Evolutionary conservation across 1,284 basidiomycete species (phyloP).

Genomic region (Tylopilus sp.): DNA sequence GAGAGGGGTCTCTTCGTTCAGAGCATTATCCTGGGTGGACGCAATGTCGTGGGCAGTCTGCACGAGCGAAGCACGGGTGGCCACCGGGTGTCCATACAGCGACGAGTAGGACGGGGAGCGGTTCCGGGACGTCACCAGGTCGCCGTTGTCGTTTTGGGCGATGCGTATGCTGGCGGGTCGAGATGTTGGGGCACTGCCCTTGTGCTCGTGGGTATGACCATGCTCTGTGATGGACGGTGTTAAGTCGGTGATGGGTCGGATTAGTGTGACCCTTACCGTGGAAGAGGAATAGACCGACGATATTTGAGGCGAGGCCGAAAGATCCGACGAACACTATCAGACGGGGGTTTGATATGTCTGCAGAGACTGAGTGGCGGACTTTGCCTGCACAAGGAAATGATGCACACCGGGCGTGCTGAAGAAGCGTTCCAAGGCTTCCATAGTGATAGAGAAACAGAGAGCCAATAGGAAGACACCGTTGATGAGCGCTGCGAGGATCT

Average conservation of each 20-base stretch:
- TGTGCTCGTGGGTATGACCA: conserved; percentile 54
- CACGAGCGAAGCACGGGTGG: conserved; percentile 84
- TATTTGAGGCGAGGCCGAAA: conserved; percentile 86
- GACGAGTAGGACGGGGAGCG: conserved; percentile 56
- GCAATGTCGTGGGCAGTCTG: conserved; percentile 84
- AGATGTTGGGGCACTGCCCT: conserved; percentile 33
- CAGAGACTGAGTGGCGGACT: conserved; percentile 6
- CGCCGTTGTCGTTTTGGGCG: conserved; percentile 16
- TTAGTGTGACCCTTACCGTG: conserved; percentile 60
- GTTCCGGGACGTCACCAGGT: conserved; percentile 34
- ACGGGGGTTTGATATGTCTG: conserved; percentile 86
- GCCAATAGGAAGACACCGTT: conserved; percentile 97
- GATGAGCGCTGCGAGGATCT: conserved; percentile 91
- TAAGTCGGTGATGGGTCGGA: conserved; percentile 2
- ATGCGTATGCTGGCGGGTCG: conserved; percentile 26
- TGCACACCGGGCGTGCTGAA: conserved; percentile 74
- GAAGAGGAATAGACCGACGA: conserved; percentile 93
- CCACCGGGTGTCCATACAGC: conserved; percentile 83
- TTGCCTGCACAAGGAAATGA: conserved; percentile 4
- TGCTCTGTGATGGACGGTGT: conserved; percentile 52
- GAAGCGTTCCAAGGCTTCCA: conserved; percentile 92
- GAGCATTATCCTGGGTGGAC: conserved; percentile 28
- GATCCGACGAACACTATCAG: conserved; percentile 90
- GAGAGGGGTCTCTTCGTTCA: conserved; percentile 42
- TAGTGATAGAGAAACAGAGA: conserved; percentile 91